Percentiles rank a stretch among this genome's conserved stretches.
phyloP scores from a whole-genome alignment of 768 basidiomycete species.

The Mycena amicta region DNA sequence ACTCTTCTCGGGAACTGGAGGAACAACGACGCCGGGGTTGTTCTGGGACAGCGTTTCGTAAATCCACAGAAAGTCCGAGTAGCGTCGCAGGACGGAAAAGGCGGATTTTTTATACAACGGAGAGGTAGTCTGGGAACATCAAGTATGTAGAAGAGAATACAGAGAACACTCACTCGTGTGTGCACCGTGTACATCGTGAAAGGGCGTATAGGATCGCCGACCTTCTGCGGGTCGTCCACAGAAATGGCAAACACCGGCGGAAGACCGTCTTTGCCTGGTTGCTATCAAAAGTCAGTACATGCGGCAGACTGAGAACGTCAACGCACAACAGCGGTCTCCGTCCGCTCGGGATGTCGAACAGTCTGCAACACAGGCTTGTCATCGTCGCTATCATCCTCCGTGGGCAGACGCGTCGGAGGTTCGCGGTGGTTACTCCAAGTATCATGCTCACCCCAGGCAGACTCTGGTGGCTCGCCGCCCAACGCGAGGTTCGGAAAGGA shows the following conservation, averaged over 20 bases:
- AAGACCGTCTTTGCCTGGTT: conserved; percentile 45
- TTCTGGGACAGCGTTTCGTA: conserved; percentile 86
- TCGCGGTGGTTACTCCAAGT: conserved; percentile 40
- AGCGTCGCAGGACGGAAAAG: conserved; percentile 95
- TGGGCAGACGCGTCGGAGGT: conserved; percentile 21
- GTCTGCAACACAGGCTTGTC: conserved; percentile 67
- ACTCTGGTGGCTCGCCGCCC: conserved; percentile 45
- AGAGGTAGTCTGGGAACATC: conserved; percentile 69
- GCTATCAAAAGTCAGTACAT: too few species aligned
- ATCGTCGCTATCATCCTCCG: conserved; percentile 66
- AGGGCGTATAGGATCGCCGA: conserved; percentile 92
- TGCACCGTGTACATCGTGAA: conserved; percentile 98
- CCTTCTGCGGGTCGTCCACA: conserved; percentile 96
- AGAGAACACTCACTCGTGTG: conserved; percentile 60
- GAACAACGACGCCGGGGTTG: conserved; percentile 96
- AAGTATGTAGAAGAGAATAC: conserved; percentile 1
- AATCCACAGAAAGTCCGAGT: conserved; percentile 97
- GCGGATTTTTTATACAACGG: conserved; percentile 78
- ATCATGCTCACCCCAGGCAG: conserved; percentile 54
- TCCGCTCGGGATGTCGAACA: conserved; percentile 22
- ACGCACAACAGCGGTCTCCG: conserved; percentile 14
- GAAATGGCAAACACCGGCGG: conserved; percentile 81
- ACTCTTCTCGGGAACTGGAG: conserved; percentile 95
- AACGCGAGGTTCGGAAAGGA: conserved; percentile 39
- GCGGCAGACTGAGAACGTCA: conserved; percentile 17